Percentiles rank a stretch among this genome's conserved stretches.
Evolutionary conservation across 768 basidiomycete genomes (phyloP).

Genomic region (Psilocybe cyanescens): DNA sequence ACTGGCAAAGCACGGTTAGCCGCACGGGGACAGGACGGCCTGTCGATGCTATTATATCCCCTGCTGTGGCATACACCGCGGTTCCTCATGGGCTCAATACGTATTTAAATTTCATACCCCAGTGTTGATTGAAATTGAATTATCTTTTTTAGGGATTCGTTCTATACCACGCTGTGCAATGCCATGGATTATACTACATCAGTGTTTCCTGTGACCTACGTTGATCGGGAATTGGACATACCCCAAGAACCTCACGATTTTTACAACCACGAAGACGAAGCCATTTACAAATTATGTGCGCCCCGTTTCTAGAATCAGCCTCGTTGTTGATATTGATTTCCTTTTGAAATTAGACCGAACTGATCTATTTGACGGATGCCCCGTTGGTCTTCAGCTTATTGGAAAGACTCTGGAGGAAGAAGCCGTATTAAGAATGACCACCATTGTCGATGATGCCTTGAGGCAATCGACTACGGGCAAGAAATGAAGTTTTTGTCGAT

Average conservation of each 20-base stretch:
- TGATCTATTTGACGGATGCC: constrained; percentile 52
- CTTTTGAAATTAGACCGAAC: constrained; percentile 51
- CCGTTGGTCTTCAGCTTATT: constrained; percentile 68
- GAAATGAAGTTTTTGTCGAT: background rate
- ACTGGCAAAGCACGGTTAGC: constrained; percentile 57
- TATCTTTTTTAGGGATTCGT: constrained; percentile 41
- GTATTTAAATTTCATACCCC: constrained; percentile 31
- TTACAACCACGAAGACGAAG: constrained; percentile 54
- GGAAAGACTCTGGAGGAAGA: constrained; percentile 75
- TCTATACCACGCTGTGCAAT: constrained; percentile 71
- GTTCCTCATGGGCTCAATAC: constrained; percentile 63
- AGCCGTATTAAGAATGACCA: constrained; percentile 68
- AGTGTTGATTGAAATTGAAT: background rate
- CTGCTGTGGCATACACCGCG: constrained; percentile 62
- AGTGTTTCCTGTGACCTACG: constrained; percentile 66
- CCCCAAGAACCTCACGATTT: constrained; percentile 53
- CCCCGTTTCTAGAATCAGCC: constrained; percentile 8
- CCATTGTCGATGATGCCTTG: constrained; percentile 61
- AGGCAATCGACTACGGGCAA: constrained; percentile 25
- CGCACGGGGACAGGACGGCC: constrained; percentile 68
- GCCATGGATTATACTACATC: constrained; percentile 62
- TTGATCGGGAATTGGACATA: constrained; percentile 56
- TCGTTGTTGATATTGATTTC: no score
- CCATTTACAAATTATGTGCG: constrained; percentile 59
- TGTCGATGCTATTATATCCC: constrained; percentile 73